Base-by-base conservation (phyloP, 371 early-diverging fungal genomes). In the Fennellomyces sp. region DNA sequence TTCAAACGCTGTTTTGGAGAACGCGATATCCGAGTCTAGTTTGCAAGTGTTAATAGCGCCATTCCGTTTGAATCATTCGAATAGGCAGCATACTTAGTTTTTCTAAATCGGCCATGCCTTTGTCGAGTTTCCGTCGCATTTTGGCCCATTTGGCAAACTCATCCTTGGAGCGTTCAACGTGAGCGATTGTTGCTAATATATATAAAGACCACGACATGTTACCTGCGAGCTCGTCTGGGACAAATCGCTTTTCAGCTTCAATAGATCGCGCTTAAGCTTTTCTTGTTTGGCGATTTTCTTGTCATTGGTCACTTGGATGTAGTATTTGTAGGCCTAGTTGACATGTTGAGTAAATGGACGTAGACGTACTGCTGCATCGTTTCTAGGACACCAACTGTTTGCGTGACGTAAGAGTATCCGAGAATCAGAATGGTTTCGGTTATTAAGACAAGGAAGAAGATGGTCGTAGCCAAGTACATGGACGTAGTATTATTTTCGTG, bases 61-160 rank as follows among this genome's bases (percentile, higher is more conserved):
- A 26, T 28, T 51, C 33, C 51, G 13, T 15, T 26, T 19, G 21
- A 29, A 53, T n/a, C n/a, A n/a, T n/a, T n/a, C n/a, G n/a, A n/a
- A n/a, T n/a, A n/a, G n/a, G n/a, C n/a, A 45, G 3, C 79, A 66
- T 84, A 88, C 88, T 78, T 49, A 84, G 31, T 57, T 84, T 80
- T 25, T 91, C 90, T 23, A 83, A 68, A 50, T 88, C 87, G 13
- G 82, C 80, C 52, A 83, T 71, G 30, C 75, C 72, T 51, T 85
- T 87, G 71, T 96, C 97, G 56, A 93, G 81, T 60, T 85, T 83
- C 68, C 97, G 83, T 41, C 94, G 83, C 68, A 95, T 74, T 75
- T 93, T 95, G 39, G 96, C 97, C 97, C 97, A 97, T 70, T 89
- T 91, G 17, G 97, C 93, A 84, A 97, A 97, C 72, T 95, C 90